phyloP scores from a whole-genome alignment of 2,329 filamentous ascomycete species.

The Fusarium sp. region DNA sequence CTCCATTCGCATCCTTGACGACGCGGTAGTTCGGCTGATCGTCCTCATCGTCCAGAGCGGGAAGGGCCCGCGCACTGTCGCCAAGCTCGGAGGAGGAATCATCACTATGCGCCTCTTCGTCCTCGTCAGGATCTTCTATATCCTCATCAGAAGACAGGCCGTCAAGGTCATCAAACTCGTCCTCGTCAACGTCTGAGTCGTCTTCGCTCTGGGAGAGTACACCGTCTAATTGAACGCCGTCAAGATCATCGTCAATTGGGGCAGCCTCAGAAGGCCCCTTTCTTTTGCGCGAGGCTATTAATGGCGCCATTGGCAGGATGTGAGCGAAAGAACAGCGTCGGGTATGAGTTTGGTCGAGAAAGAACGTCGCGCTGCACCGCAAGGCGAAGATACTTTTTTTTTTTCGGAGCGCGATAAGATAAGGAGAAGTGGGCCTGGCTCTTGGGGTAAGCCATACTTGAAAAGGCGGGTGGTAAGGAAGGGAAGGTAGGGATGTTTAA shows the following conservation, averaged over 20 bases:
- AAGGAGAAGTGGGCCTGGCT: slow-evolving; percentile 1
- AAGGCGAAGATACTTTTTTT: not conserved
- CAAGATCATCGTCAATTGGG: slow-evolving; percentile 41
- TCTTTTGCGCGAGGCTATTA: slow-evolving; percentile 36
- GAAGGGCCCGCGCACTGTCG: slow-evolving; percentile 33
- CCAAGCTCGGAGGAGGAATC: slow-evolving; percentile 50
- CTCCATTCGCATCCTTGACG: slow-evolving; percentile 86
- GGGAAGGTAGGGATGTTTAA: not conserved
- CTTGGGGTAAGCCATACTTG: not conserved
- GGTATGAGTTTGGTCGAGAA: not conserved
- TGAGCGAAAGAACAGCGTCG: not conserved
- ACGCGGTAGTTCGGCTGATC: slow-evolving; percentile 59
- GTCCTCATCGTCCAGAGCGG: slow-evolving; percentile 52
- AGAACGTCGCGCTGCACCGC: not conserved
- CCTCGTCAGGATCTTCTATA: slow-evolving; percentile 46
- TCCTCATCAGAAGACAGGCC: slow-evolving; percentile 27
- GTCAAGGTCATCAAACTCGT: slow-evolving; percentile 43
- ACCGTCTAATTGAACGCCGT: slow-evolving; percentile 61
- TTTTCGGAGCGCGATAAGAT: slow-evolving; percentile 33
- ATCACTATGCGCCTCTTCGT: slow-evolving; percentile 49
- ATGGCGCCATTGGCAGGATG: slow-evolving; percentile 35
- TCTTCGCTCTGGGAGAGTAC: slow-evolving; percentile 66
- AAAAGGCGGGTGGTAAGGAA: not conserved
- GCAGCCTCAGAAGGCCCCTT: slow-evolving; percentile 33
- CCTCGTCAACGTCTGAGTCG: slow-evolving; percentile 61